Base-by-base conservation (phyloP, 1,284 basidiomycete genomes). In the Ustilago curta region DNA sequence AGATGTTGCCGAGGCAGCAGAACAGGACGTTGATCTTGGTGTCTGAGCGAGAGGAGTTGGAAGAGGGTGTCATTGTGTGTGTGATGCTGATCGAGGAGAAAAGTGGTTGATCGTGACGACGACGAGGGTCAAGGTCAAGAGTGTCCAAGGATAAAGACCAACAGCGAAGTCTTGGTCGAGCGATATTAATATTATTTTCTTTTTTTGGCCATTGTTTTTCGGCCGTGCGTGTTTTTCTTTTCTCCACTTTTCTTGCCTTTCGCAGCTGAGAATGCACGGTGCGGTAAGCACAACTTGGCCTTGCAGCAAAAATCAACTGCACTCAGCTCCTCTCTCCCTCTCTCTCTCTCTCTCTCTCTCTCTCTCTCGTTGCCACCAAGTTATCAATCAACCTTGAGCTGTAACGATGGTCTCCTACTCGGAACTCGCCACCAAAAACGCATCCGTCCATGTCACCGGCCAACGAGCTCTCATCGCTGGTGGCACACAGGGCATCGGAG, bases 1-100 rank as follows among this genome's bases (percentile, higher is more conserved):
- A 83, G 44, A 83, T 83, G 56, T 84, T 83, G 31, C 83, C 83
- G 8, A 81, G 60, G 44, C 81, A 83, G 76, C 75, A 77, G 53
- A 83, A 83, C 23, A 83, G 66, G 18, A 83, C 80, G 42, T 76
- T 80, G 49, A 79, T 78, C 11, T 71, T 52, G 2, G 14, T 27
- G 27, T 27, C 8, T 18, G 31, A 27, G 8, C 11, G 51, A 31
- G 16, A 12, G 12, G 45, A 35, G 7, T 9, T 23, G 19, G 44
- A 19, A 12, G 54, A 47, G 0, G 45, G 14, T 2, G 57, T n/a
- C 63, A 66, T 66, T n/a, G 43, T 35, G 31, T 11, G 7, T 45
- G 47, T 31, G 27, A 8, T 5, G 21, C 16, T 37, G n/a, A 14
- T 16, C 7, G 18, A 29, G 19, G 35, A 6, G n/a, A 32, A n/a